phyloP scores from a whole-genome alignment of 192 early-diverging fungal genomes.

The Jimgerdemannia lactiflua region DNA sequence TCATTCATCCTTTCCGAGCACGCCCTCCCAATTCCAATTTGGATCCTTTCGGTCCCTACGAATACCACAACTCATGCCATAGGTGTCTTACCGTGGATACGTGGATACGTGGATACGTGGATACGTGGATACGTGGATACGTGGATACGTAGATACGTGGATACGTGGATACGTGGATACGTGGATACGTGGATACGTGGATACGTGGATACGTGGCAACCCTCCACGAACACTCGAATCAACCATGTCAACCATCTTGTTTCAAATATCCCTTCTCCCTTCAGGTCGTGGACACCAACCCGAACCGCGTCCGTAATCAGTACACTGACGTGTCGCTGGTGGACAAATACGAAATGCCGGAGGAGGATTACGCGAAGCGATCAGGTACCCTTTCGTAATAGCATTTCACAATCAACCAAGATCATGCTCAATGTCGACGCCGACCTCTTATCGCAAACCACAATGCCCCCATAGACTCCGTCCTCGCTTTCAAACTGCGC shows the following conservation, averaged over 20 bases:
- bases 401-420: not conserved
- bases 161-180: too few species aligned
- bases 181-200: too few species aligned
- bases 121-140: too few species aligned
- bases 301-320: slow-evolving; percentile 59
- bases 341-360: slow-evolving; percentile 89
- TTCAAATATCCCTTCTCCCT: not conserved
- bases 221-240: not conserved
- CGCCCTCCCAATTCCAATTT: too few species aligned
- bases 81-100: too few species aligned
- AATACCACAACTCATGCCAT: too few species aligned
- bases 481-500: slow-evolving; percentile 84
- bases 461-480: slow-evolving; percentile 53
- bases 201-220: too few species aligned
- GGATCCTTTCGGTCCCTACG: too few species aligned
- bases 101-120: too few species aligned
- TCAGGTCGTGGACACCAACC: slow-evolving; percentile 71
- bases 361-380: slow-evolving; percentile 85
- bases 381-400: slow-evolving; percentile 39
- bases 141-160: too few species aligned
- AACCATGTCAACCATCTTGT: not conserved
- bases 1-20: too few species aligned
- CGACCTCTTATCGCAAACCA: not conserved
- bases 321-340: slow-evolving; percentile 89
- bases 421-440: too few species aligned